Base-by-base conservation (phyloP, 2,329 filamentous ascomycete species). In the Thielaviopsis punctulata region DNA sequence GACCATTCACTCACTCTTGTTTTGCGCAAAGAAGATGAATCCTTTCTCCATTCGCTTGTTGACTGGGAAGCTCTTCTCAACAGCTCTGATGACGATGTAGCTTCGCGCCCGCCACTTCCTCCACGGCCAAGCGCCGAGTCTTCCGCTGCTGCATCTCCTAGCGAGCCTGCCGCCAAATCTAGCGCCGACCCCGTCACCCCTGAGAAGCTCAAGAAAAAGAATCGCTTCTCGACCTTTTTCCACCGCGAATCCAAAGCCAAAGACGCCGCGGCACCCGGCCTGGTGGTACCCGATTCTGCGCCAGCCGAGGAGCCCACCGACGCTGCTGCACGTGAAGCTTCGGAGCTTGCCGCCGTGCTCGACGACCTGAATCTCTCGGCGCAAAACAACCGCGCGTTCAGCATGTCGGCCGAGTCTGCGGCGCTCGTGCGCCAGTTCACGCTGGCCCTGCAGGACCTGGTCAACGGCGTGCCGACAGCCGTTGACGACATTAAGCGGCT, bases 381-480 rank as follows among this genome's bases (percentile, higher is more conserved):
- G 5, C 77, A 83, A 58, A 89, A 94, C 70, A 92, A 93, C 68
- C 82, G 81, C 54, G 86, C 86, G 55, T 86, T 95, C 65, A 82
- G 82, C 12, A 76, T 95, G 53, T 86, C 85, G n/a, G 76, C 79
- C 55, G 88, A 94, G 59, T 90, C 86, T 0, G 80, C 87, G 56
- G 82, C 86, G 57, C 75, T 95, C 25, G 77, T 95, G 49, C 77
- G 80, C 51, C 79, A 82, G 56, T 98, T 98, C 72, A 93, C 87
- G 1, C 73, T 88, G 52, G 82, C 95, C 30, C 84, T 98, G 62
- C 92, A 90, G 63, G 92, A 98, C 63, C 76, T 95, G 15, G 78
- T 92, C 60, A 89, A 88, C 63, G 92, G 92, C 56, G 92, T 87
- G 1, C 92, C 92, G 2, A 95, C 90, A 0, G 92, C 92, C 2